Evolutionary conservation across 2,329 filamentous ascomycete species (phyloP).

Genomic region (Hypoxylon sp.): DNA sequence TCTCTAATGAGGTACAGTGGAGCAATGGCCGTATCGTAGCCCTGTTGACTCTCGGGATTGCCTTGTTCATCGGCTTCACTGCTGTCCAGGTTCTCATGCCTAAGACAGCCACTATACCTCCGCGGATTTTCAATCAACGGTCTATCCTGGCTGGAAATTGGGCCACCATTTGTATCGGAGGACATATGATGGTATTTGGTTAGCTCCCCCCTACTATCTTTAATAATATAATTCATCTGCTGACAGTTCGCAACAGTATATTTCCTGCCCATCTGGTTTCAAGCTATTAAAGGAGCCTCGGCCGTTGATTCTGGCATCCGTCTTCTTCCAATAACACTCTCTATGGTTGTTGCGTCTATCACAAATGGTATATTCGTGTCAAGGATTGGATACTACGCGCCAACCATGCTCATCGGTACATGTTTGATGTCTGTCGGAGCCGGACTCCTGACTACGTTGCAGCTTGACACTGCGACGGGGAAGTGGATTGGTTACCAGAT

Average conservation of each 20-base stretch:
- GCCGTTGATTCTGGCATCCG: constrained; percentile 55
- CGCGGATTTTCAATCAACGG: constrained; percentile 43
- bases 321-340: constrained; percentile 52
- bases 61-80: constrained; percentile 54
- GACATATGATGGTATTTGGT: constrained; percentile 49
- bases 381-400: constrained; percentile 51
- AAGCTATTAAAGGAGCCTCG: constrained; percentile 45
- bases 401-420: constrained; percentile 43
- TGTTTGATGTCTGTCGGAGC: constrained; percentile 48
- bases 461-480: constrained; percentile 31
- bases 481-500: constrained; percentile 54
- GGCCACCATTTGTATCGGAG: constrained; percentile 42
- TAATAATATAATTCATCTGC: neutral
- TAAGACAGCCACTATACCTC: constrained; percentile 43
- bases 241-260: constrained; percentile 47
- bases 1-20: constrained; percentile 48
- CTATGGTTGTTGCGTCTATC: constrained; percentile 47
- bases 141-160: constrained; percentile 37
- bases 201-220: neutral
- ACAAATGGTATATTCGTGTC: constrained; percentile 47
- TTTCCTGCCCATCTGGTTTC: constrained; percentile 55
- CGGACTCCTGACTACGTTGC: constrained; percentile 50
- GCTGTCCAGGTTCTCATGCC: constrained; percentile 38
- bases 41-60: constrained; percentile 53
- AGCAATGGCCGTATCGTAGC: constrained; percentile 53